Evolutionary conservation across 345 rosid species (phyloP).

Genomic region (Camelina neglecta): DNA sequence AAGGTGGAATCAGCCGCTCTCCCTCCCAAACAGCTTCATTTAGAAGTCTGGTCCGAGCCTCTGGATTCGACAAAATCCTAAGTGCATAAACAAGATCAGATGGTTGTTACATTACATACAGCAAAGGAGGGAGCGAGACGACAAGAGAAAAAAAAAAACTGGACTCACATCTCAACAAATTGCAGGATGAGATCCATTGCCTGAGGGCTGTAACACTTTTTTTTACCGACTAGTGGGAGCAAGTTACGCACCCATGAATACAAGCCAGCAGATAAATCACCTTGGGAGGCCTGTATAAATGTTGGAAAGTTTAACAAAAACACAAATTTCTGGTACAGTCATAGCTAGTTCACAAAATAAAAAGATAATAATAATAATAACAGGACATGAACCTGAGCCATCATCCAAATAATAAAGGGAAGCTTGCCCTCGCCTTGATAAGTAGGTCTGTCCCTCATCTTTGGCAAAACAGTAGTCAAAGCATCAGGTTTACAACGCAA

Average conservation of each 20-base stretch:
- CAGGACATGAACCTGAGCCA: neutral
- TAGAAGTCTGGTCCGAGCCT: slow-evolving; percentile 57
- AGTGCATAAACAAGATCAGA: neutral
- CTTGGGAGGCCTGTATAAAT: slow-evolving; percentile 52
- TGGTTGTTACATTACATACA: neutral
- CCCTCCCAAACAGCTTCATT: slow-evolving; percentile 62
- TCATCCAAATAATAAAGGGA: neutral
- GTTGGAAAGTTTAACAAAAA: slow-evolving; percentile 25
- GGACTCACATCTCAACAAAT: slow-evolving; percentile 48
- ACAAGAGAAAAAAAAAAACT: neutral
- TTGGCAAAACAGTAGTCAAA: neutral
- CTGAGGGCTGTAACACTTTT: slow-evolving; percentile 55
- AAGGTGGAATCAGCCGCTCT: slow-evolving; percentile 63
- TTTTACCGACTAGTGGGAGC: slow-evolving; percentile 50
- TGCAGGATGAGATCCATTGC: slow-evolving; percentile 70
- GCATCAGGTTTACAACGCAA: neutral
- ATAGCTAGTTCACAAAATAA: neutral
- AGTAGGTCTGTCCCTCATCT: neutral
- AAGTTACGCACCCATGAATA: slow-evolving; percentile 61
- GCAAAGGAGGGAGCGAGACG: slow-evolving; percentile 7
- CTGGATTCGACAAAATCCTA: slow-evolving; percentile 60
- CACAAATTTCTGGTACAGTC: slow-evolving; percentile 13
- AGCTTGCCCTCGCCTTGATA: neutral
- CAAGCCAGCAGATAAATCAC: slow-evolving; percentile 62
- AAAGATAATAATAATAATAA: neutral